These are phyloP conservation scores for Trichoderma sp. DNA, from an alignment of 2,329 filamentous ascomycete species.

Conservation along the genomic window DNA sequence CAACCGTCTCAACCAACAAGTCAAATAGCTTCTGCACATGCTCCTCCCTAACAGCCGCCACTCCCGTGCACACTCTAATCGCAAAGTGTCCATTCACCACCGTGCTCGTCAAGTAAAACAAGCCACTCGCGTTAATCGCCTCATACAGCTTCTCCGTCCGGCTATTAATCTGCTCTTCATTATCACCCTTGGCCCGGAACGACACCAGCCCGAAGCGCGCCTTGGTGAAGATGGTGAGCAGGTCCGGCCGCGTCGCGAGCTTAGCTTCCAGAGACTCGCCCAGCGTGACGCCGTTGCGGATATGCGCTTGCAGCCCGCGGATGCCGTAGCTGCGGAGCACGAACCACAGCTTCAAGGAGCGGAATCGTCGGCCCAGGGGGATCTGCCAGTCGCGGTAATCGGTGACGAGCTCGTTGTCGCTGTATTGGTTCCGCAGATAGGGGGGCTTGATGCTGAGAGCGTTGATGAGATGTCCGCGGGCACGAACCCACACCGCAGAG, in stretches of 20 bases:
- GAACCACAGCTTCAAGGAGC: conserved; percentile 92
- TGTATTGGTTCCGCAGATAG: conserved; percentile 78
- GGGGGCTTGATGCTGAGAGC: conserved; percentile 75
- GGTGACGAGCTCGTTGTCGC: conserved; percentile 79
- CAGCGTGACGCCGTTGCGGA: conserved; percentile 64
- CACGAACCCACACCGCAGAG: conserved; percentile 75
- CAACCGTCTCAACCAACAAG: conserved; percentile 62
- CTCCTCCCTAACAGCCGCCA: conserved; percentile 66
- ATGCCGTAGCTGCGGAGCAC: conserved; percentile 82
- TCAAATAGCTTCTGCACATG: conserved; percentile 73
- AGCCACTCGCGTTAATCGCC: conserved; percentile 66
- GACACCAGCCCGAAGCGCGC: conserved; percentile 79
- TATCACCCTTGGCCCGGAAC: conserved; percentile 54
- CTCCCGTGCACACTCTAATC: conserved; percentile 75
- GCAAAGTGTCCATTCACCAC: conserved; percentile 71
- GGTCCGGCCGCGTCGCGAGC: conserved; percentile 56
- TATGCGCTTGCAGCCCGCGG: conserved; percentile 68
- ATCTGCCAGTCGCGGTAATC: conserved; percentile 99
- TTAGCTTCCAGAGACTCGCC: conserved; percentile 68
- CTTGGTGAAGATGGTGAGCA: conserved; percentile 73
- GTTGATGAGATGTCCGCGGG: conserved; percentile 71
- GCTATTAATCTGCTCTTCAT: conserved; percentile 56
- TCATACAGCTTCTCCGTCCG: conserved; percentile 76
- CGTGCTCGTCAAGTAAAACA: conserved; percentile 80
- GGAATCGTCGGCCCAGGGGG: conserved; percentile 83